phyloP scores from a whole-genome alignment of 2,329 filamentous ascomycete species.

The Phaeosphaeriaceae sp. region DNA sequence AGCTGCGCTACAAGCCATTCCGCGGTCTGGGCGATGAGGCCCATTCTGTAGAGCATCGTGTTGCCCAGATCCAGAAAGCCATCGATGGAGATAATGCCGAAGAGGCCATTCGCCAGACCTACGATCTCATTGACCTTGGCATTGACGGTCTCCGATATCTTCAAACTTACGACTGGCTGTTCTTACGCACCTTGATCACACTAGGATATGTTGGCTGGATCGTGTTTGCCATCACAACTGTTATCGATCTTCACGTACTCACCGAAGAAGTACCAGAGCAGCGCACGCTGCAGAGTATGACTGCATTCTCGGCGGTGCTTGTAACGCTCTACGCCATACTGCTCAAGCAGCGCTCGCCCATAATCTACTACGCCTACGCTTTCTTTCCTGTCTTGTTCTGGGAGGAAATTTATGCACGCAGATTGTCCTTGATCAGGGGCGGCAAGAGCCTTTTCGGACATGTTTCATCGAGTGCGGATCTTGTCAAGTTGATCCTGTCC shows the following conservation, averaged over 20 bases:
- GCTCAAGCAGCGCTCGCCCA: slow-evolving; percentile 77
- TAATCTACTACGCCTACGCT: slow-evolving; percentile 88
- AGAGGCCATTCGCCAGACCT: slow-evolving; percentile 79
- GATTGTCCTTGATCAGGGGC: slow-evolving; percentile 72
- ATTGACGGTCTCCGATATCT: slow-evolving; percentile 89
- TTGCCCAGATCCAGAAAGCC: slow-evolving; percentile 70
- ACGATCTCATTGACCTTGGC: slow-evolving; percentile 76
- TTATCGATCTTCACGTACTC: slow-evolving; percentile 86
- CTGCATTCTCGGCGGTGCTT: slow-evolving; percentile 79
- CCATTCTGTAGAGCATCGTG: slow-evolving; percentile 69
- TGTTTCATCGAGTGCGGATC: slow-evolving; percentile 65
- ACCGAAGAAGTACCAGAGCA: slow-evolving; percentile 71
- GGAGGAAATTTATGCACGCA: slow-evolving; percentile 88
- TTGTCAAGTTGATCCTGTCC: slow-evolving; percentile 69
- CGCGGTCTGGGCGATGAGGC: slow-evolving; percentile 69
- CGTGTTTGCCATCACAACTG: slow-evolving; percentile 85
- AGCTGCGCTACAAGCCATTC: slow-evolving; percentile 81
- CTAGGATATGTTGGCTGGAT: slow-evolving; percentile 95
- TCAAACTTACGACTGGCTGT: slow-evolving; percentile 98
- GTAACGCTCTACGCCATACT: slow-evolving; percentile 80
- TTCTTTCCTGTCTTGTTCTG: slow-evolving; percentile 95
- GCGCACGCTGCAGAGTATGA: slow-evolving; percentile 64
- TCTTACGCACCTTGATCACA: slow-evolving; percentile 87
- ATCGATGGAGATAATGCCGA: slow-evolving; percentile 73
- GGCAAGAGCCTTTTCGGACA: slow-evolving; percentile 72